A percentile compares a stretch with the other conserved stretches of the same genome.
phyloP scores from a whole-genome alignment of 495 filamentous ascomycete genomes.

The Penicillium lagena region DNA sequence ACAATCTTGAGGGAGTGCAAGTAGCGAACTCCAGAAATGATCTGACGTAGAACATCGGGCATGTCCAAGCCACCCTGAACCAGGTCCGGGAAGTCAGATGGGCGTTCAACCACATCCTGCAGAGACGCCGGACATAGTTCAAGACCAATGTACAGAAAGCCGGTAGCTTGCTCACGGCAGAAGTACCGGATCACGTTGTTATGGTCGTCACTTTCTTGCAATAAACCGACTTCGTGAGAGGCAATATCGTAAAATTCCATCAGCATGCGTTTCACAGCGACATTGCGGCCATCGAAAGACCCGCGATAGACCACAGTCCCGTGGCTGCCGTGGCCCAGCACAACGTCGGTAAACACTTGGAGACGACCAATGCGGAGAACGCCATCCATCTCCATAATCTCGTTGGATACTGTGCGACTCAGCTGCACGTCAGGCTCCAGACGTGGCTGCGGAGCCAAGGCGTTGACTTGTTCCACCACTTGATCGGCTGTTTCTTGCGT shows the following conservation, averaged over 20 bases:
- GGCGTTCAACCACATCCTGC: slow-evolving; percentile 77
- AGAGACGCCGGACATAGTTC: slow-evolving; percentile 94
- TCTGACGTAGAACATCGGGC: slow-evolving; percentile 70
- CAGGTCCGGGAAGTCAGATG: slow-evolving; percentile 52
- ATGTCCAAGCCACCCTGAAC: slow-evolving; percentile 46
- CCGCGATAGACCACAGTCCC: slow-evolving; percentile 82
- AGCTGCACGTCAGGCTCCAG: slow-evolving; percentile 52
- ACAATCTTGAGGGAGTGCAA: slow-evolving; percentile 91
- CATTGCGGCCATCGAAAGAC: slow-evolving; percentile 82
- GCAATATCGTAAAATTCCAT: slow-evolving; percentile 93
- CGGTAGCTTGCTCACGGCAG: slow-evolving; percentile 76
- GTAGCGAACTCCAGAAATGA: slow-evolving; percentile 79
- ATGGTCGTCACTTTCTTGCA: slow-evolving; percentile 92
- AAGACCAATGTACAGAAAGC: slow-evolving; percentile 94
- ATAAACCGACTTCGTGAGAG: slow-evolving; percentile 80
- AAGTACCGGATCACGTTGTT: slow-evolving; percentile 95
- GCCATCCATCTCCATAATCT: slow-evolving; percentile 34
- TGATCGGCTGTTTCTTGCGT: slow-evolving; percentile 37
- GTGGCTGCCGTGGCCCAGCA: slow-evolving; percentile 76
- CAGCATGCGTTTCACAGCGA: slow-evolving; percentile 95
- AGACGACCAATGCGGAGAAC: slow-evolving; percentile 67
- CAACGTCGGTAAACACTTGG: slow-evolving; percentile 63
- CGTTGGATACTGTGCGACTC: slow-evolving; percentile 30
- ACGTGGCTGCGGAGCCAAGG: slow-evolving; percentile 32
- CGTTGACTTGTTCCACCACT: slow-evolving; percentile 33